Base-by-base conservation (phyloP, 2,329 filamentous ascomycete species). In the Coniochaeta ligniaria region DNA sequence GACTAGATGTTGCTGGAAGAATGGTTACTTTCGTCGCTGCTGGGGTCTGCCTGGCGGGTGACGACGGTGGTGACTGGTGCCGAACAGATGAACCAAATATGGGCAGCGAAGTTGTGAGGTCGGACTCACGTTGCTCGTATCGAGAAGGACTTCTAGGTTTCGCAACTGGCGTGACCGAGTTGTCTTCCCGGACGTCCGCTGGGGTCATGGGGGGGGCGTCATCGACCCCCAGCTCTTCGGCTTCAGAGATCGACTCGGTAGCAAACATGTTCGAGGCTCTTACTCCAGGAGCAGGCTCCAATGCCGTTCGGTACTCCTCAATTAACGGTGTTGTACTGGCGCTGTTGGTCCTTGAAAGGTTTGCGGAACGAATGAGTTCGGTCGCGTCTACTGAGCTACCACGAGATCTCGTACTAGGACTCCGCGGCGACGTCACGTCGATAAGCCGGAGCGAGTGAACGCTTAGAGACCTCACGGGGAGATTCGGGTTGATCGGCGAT, bases 371-470 rank as follows among this genome's bases (percentile, higher is more conserved):
- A 14, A 70, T 68, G n/a, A 76, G 73, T 36, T 81, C 79, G 14
- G 70, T 64, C 2, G 74, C 71, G 24, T 83, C 81, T 1, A 78
- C 65, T 0, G 81, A 84, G 31, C 74, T 77, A 52, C 76, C 73
- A 41, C 79, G 77, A n/a, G 82, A 83, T 47, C 74, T 74, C 11
- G 71, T 67, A 16, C 71, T 71, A 14, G 82, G 80, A 63, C 80
- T 84, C 63, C 79, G 80, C 22, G 80, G 80, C 12, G 76, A 76
- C 9, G 77, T 66, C 6, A 86, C 83, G 38, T 86, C 83, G 28
- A 86, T 81, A 38, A 86, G 74, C n/a, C 83, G 80, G 38, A 81
- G 79, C 3, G 83, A 85, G 62, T 79, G 79, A 20, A 83, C 74
- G 64, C 82, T 84, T 2, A 80, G 73, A 5, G 78, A 75, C 52